A percentile compares a stretch with the other conserved stretches of the same genome.
Conservation (phyloP, 2,329 filamentous ascomycete species). For the Alternaria alternata region DNA sequence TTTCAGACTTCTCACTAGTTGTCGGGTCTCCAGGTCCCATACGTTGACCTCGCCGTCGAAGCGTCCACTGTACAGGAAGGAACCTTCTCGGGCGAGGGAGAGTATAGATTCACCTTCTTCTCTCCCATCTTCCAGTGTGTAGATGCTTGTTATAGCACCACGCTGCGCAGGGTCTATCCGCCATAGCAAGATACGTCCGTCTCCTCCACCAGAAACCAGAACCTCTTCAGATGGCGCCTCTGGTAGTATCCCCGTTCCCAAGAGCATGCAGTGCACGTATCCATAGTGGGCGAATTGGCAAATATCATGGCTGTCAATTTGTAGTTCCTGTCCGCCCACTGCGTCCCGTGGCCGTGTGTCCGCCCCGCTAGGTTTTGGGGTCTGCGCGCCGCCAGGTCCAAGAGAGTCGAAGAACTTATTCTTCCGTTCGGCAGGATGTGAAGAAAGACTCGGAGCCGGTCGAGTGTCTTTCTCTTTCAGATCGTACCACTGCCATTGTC, state of each 20-base stretch:
- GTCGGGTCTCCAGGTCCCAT: slow-evolving; percentile 95
- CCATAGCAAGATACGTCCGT: slow-evolving; percentile 97
- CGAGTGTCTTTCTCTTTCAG: slow-evolving; percentile 69
- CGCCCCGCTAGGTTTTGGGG: slow-evolving; percentile 72
- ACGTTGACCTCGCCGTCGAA: slow-evolving; percentile 88
- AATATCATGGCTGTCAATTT: slow-evolving; percentile 82
- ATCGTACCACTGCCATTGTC: slow-evolving; percentile 73
- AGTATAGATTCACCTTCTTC: slow-evolving; percentile 70
- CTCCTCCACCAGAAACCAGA: slow-evolving; percentile 88
- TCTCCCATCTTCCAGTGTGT: slow-evolving; percentile 67
- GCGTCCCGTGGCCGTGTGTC: slow-evolving; percentile 58
- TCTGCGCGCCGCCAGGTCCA: slow-evolving; percentile 81
- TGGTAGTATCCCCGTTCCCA: slow-evolving; percentile 76
- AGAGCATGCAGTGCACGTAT: slow-evolving; percentile 95
- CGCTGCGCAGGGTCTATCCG: slow-evolving; percentile 67
- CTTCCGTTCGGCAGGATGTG: slow-evolving; percentile 77
- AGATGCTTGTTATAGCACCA: slow-evolving; percentile 74
- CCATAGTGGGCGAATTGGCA: slow-evolving; percentile 92
- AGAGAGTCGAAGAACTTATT: slow-evolving; percentile 94
- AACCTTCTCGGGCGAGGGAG: slow-evolving; percentile 85
- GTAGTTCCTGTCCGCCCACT: slow-evolving; percentile 71
- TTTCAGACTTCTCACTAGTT: slow-evolving; percentile 86
- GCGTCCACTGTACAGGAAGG: slow-evolving; percentile 91
- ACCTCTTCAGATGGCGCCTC: slow-evolving; percentile 78
- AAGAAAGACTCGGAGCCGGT: slow-evolving; percentile 68